Evolutionary conservation across 75 land plant species (phyloP).

Genomic region (Selaginella tamariscina): DNA sequence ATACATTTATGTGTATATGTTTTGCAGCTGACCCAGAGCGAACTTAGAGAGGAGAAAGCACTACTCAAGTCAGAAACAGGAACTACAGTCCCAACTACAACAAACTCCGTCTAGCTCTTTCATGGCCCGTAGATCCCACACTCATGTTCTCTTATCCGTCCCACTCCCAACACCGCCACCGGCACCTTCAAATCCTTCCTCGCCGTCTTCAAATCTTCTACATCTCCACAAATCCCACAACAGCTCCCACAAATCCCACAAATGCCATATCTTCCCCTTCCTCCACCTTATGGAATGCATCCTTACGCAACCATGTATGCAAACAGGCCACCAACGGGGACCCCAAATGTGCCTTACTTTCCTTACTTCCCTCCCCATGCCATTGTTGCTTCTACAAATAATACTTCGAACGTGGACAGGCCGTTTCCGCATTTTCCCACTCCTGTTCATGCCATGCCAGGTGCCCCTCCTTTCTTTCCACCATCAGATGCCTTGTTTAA

Average conservation of each 20-base stretch:
- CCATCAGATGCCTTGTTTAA: too few relatives aligned
- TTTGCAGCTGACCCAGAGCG: slow-evolving; percentile 77
- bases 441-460: slow-evolving; percentile 29
- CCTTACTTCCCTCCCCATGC: slow-evolving; percentile 46
- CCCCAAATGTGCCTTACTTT: slow-evolving; percentile 39
- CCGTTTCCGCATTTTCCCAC: slow-evolving; percentile 42
- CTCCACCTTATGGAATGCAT: slow-evolving; percentile 33
- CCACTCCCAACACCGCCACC: slow-evolving; percentile 15
- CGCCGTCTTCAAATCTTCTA: neutral
- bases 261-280: slow-evolving; percentile 24
- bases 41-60: slow-evolving; percentile 87
- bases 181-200: slow-evolving; percentile 2
- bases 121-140: slow-evolving; percentile 82
- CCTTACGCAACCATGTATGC: slow-evolving; percentile 39
- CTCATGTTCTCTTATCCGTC: slow-evolving; percentile 41
- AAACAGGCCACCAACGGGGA: slow-evolving; percentile 32
- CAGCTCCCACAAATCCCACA: slow-evolving; percentile 16
- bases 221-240: slow-evolving; percentile 12
- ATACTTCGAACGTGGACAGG: slow-evolving; percentile 47
- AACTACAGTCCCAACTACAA: slow-evolving; percentile 63
- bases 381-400: slow-evolving; percentile 32
- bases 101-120: slow-evolving; percentile 48
- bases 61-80: slow-evolving; percentile 68
- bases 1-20: too few relatives aligned
- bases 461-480: too few relatives aligned